Evolutionary conservation across 139 green algal genomes (phyloP), one percentile per base, ranked within the genome.

Genomic region (Volvox reticuliferus): DNA sequence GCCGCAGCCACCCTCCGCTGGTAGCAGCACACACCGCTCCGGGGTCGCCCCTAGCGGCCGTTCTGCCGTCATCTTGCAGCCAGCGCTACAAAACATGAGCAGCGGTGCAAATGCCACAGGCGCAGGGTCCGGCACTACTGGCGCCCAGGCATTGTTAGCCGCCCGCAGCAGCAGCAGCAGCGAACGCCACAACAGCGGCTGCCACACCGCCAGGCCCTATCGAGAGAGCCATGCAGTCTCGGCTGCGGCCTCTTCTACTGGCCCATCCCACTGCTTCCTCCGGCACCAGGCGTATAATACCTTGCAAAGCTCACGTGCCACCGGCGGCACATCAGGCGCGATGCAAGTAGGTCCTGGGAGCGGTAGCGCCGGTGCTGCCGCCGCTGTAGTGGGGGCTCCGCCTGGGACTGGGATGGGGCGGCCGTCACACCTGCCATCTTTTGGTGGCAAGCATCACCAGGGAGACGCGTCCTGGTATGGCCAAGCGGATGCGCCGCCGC

Each of bases 161-260:
- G 79, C 79, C 50, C 28, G 50, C 12, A 71, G 79, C 79, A 86
- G 22, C 79, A 86, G 22, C 79, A 86, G 79, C 79, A 30, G 79
- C 79, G 50, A 84, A 17, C 36, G 78, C 36, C n/a, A 65, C 32
- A 67, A 26, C 35, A 32, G 78, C 78, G 36, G 37, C 78, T 67
- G 36, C 78, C 36, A 84, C 36, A 81, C 75, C 30, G 30, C 75
- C 16, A 22, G 78, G 13, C 6, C 28, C 20, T 67, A 35, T 26
- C 35, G 78, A 1, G 78, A 84, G 1, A 13, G 36, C 26, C 61
- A 87, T 20, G 61, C 62, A 14, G 75, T 35, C 6, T 24, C 78
- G 35, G 78, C 37, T 2, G 19, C 78, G 1, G 37, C 35, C 17
- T 62, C 30, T 12, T 24, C 81, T 26, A n/a, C 65, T 12, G 65